Evolutionary conservation across 2,329 filamentous ascomycete species (phyloP), one percentile per base, ranked within the genome.

Genomic region (Emergomyces orientalis): DNA sequence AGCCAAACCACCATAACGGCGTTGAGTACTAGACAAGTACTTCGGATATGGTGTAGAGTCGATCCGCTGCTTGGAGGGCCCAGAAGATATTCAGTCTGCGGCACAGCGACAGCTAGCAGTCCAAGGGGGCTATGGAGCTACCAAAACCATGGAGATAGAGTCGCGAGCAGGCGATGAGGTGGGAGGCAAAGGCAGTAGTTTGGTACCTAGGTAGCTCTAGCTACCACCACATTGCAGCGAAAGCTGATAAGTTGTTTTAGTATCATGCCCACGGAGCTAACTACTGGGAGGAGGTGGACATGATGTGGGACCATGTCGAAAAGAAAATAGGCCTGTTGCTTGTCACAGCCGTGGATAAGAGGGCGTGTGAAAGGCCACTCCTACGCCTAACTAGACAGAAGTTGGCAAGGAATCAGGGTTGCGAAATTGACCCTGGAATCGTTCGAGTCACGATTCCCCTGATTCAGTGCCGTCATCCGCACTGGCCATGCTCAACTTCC

Each of bases 1-100:
- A 39, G 47, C 32, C 11, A 61, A 34, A 51, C 27, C n/a, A 22
- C 27, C n/a, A 14, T 6, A 61, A 61, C 59, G 59, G 59, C 59
- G 27, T 37, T n/a, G 32, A 17, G 30, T 19, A 11, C 47, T 49
- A 60, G 43, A 27, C 8, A 60, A 22, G 14, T 32, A 32, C 32
- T 27, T 41, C 39, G 45, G 22, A 39, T 45, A 61, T 39, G 25
- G n/a, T 61, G 34, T 39, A 59, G 32, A 43, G 27, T 60, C 27
- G 19, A 55, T 34, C 30, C 25, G 34, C 22, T 17, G 25, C 27
- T 37, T 51, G 27, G 30, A 41, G 9, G 43, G 22, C 32, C 59
- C 43, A 54, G 47, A 37, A 39, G 43, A 39, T 43, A 13, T 30
- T 19, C 59, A 32, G 25, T 45, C 45, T 61, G 59, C 59, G 59